Evolutionary conservation across 192 early-diverging fungal species (phyloP).

Genomic region (Coemansia reversa): DNA sequence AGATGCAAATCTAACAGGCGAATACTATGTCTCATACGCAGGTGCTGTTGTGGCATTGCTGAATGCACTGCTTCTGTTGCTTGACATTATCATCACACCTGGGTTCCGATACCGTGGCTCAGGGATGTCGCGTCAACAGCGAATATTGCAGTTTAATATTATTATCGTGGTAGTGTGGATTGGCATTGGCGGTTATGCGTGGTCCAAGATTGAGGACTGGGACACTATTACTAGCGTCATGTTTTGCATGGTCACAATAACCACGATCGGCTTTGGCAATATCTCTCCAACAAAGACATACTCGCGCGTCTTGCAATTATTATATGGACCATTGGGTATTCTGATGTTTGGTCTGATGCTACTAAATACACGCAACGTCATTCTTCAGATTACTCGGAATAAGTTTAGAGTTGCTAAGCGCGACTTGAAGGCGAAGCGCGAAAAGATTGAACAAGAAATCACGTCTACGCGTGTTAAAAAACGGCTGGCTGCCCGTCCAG

Average conservation of each 20-base stretch:
- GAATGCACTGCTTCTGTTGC: slow-evolving; percentile 39
- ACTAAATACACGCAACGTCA: slow-evolving; percentile 51
- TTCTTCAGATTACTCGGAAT: slow-evolving; percentile 38
- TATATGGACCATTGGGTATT: slow-evolving; percentile 51
- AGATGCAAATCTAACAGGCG: slow-evolving; percentile 43
- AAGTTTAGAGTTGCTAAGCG: slow-evolving; percentile 38
- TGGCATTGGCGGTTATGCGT: slow-evolving; percentile 51
- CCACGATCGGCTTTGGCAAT: slow-evolving; percentile 54
- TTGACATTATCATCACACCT: slow-evolving; percentile 43
- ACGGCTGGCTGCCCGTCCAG: slow-evolving; percentile 33
- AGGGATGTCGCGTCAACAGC: slow-evolving; percentile 53
- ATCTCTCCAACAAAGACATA: slow-evolving; percentile 35
- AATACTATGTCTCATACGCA: slow-evolving; percentile 53
- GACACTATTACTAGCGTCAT: slow-evolving; percentile 43
- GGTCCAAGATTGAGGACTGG: slow-evolving; percentile 54
- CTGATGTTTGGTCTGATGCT: slow-evolving; percentile 54
- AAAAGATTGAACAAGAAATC: slow-evolving; percentile 39
- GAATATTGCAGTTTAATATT: slow-evolving; percentile 54
- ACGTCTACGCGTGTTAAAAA: slow-evolving; percentile 30
- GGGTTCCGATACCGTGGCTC: slow-evolving; percentile 55
- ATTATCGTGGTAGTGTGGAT: slow-evolving; percentile 54
- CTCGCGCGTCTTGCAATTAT: slow-evolving; percentile 38
- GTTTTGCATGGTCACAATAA: slow-evolving; percentile 54
- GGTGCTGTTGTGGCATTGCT: slow-evolving; percentile 44
- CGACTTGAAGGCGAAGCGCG: slow-evolving; percentile 29